phyloP scores from a whole-genome alignment of 257 asterid species.

The Gentiana straminea region DNA sequence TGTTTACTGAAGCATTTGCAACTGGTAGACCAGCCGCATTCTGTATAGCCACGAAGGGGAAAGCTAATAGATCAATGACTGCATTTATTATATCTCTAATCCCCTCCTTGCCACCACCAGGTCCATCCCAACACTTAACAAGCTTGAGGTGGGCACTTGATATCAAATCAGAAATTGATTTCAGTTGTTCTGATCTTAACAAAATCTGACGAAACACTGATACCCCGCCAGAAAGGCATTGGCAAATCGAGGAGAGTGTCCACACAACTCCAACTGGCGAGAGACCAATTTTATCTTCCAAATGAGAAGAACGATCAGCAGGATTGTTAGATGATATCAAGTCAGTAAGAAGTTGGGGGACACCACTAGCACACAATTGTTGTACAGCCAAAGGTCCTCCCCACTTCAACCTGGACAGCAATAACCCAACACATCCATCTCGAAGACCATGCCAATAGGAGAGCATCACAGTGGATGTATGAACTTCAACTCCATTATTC shows the following conservation, averaged over 20 bases:
- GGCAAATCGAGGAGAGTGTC: conserved; percentile 84
- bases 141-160: conserved; percentile 70
- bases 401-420: conserved; percentile 82
- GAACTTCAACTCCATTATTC: conserved; percentile 30
- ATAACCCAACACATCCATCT: conserved; percentile 85
- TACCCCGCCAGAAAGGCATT: conserved; percentile 89
- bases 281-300: conserved; percentile 54
- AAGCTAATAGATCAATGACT: conserved; percentile 78
- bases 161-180: conserved; percentile 56
- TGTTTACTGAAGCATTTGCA: conserved; percentile 89
- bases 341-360: conserved; percentile 88
- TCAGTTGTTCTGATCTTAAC: conserved; percentile 63
- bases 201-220: conserved; percentile 75
- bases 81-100: conserved; percentile 66
- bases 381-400: conserved; percentile 98
- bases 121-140: conserved; percentile 68
- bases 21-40: conserved; percentile 73
- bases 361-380: conserved; percentile 89
- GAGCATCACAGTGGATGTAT: conserved; percentile 40
- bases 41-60: conserved; percentile 89
- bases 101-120: conserved; percentile 90
- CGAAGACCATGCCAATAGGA: conserved; percentile 84
- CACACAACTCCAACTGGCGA: conserved; percentile 85
- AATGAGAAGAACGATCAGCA: conserved; percentile 30
- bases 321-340: conserved; percentile 45